Conservation (phyloP, 306 rosid genomes). For the Vigna trinervia region DNA sequence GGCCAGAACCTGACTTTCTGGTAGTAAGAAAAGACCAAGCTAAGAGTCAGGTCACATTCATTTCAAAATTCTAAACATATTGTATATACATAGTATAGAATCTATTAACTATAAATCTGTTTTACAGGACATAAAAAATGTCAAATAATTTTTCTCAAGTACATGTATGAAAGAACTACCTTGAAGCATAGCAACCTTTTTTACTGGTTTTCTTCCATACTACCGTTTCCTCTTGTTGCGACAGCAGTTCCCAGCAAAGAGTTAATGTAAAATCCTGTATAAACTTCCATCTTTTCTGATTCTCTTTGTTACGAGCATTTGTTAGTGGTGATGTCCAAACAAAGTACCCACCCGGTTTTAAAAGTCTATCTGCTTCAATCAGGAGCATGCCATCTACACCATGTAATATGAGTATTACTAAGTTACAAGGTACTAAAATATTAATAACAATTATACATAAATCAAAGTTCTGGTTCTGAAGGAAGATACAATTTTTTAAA, state of each 20-base stretch:
- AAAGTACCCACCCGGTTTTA: conserved; percentile 98
- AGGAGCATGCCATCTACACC: conserved; percentile 78
- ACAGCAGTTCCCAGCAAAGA: conserved; percentile 92
- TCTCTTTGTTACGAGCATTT: conserved; percentile 80
- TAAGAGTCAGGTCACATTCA: conserved; percentile 40
- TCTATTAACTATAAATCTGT: conserved; percentile 21
- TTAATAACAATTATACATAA: neutral
- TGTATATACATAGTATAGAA: conserved; percentile 34
- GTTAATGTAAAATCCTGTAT: conserved; percentile 67
- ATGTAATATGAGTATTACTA: conserved; percentile 39
- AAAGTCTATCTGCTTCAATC: conserved; percentile 93
- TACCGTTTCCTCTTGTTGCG: conserved; percentile 97
- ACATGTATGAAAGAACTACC: conserved; percentile 58
- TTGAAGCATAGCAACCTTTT: conserved; percentile 75
- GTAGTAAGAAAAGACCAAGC: conserved; percentile 42
- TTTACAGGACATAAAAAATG: neutral
- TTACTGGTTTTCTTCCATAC: conserved; percentile 93
- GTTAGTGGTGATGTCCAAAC: conserved; percentile 92
- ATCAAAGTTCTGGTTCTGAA: conserved; percentile 7
- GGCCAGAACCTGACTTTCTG: conserved; percentile 71
- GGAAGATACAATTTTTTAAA: neutral
- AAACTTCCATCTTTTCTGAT: conserved; percentile 79
- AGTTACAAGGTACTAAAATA: conserved; percentile 20
- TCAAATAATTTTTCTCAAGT: conserved; percentile 20
- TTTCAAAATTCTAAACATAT: conserved; percentile 17